Conservation (phyloP, 768 basidiomycete species). For the Suillus occidentalis region DNA sequence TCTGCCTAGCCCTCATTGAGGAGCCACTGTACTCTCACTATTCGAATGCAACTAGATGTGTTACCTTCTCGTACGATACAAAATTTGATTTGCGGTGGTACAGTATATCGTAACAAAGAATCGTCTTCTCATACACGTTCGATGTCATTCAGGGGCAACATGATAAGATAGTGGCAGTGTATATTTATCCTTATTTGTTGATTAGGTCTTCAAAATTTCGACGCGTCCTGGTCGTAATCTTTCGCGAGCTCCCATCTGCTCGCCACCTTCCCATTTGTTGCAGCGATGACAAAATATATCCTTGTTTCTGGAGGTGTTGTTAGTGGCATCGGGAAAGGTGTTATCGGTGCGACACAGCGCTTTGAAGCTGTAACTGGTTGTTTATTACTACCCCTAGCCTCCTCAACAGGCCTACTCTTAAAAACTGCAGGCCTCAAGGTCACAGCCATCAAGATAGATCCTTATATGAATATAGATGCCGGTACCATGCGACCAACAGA, state of each 20-base stretch:
- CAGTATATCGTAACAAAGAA: conserved; percentile 17
- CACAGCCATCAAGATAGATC: conserved; percentile 99
- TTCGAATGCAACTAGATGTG: not conserved
- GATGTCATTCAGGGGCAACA: not conserved
- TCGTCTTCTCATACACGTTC: not conserved
- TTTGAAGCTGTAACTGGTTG: conserved; percentile 15
- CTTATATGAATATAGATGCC: conserved; percentile 99
- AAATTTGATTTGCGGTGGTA: conserved; percentile 46
- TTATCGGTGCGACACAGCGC: conserved; percentile 73
- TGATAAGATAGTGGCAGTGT: conserved; percentile 13
- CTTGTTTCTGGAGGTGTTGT: conserved; percentile 96
- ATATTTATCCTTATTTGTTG: conserved; percentile 3
- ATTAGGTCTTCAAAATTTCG: conserved; percentile 12
- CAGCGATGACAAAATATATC: conserved; percentile 90
- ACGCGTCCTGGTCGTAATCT: conserved; percentile 15
- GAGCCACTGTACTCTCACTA: not conserved
- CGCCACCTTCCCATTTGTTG: conserved; percentile 11
- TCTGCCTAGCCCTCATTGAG: not conserved
- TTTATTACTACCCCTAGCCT: conserved; percentile 59
- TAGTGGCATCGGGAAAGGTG: conserved; percentile 98
- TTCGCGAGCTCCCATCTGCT: conserved; percentile 14
- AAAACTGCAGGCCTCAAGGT: conserved; percentile 96
- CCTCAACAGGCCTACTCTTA: conserved; percentile 92
- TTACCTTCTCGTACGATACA: conserved; percentile 56
- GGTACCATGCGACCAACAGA: conserved; percentile 99